Base-by-base conservation (phyloP, 1,284 basidiomycete species). In the Ganoderma lucidum region DNA sequence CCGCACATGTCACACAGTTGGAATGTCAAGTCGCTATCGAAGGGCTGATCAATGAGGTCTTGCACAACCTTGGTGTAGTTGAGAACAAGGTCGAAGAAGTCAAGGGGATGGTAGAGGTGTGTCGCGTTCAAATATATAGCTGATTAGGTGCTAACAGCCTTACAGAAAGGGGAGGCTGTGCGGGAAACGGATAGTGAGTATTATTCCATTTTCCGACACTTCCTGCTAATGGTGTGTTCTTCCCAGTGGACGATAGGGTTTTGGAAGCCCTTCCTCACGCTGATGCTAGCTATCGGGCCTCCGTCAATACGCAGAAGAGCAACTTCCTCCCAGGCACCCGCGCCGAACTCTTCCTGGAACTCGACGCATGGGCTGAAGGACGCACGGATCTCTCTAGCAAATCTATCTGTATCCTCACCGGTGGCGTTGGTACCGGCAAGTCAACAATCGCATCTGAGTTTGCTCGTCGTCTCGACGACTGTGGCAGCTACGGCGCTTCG, bases 261-360 rank as follows among this genome's bases (percentile, higher is more conserved):
- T 8, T 51, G 48, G 48, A 51, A 51, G n/a, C 23, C 48, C 23
- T 51, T 8, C 63, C 64, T 6, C 59, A 60, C 23, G 59, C 63
- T 1, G 66, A 70, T 17, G 66, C 69, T 19, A 62, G 70, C 37
- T 71, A 64, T 28, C 44, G 64, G 0, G 14, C 66, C 17, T 42
- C 30, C 6, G 39, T 62, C 53, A 68, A 71, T 48, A 41, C 41
- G 9, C 19, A n/a, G 15, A 71, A 71, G 61, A 37, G 51, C 3
- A 28, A 60, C 35, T 73, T 48, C 37, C 75, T 73, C 51, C 75
- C 37, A n/a, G 72, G 73, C 6, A 70, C 73, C 9, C 70, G 70
- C 51, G 45, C 28, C 5, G 65, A 44, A 15, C n/a, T 73, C 2
- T 45, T 71, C 8, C 32, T 66, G n/a, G 37, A 64, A 14, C 53